phyloP scores from a whole-genome alignment of 2,329 filamentous ascomycete species.

The Sarocladium kiliense region DNA sequence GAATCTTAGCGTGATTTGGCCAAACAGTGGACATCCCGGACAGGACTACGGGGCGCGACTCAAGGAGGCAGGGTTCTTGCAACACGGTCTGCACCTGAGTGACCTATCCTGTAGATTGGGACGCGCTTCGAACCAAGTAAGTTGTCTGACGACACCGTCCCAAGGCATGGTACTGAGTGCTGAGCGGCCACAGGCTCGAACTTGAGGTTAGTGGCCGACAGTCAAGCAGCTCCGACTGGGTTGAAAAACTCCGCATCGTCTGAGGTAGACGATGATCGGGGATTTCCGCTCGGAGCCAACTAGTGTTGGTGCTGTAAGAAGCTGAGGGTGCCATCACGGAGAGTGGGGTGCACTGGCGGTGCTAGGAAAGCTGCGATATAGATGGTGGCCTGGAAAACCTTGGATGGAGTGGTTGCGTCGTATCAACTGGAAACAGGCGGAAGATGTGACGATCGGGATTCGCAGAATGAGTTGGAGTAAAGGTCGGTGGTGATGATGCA shows the following conservation, averaged over 20 bases:
- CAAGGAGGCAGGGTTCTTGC: too few species aligned
- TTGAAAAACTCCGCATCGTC: background rate
- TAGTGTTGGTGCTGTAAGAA: background rate
- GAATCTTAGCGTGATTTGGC: too few species aligned
- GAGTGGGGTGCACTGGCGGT: background rate
- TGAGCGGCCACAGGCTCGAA: too few species aligned
- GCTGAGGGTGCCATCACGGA: background rate
- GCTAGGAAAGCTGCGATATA: background rate
- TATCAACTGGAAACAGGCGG: too few species aligned
- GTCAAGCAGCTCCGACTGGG: background rate
- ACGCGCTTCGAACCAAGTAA: too few species aligned
- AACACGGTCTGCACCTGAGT: too few species aligned
- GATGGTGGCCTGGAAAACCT: background rate
- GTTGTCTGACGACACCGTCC: background rate
- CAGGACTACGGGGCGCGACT: too few species aligned
- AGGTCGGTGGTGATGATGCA: background rate
- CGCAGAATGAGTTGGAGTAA: too few species aligned
- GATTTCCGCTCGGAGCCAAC: background rate
- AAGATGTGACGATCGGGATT: too few species aligned
- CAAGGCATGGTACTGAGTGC: background rate
- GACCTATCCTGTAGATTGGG: too few species aligned
- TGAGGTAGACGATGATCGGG: background rate
- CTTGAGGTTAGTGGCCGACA: background rate
- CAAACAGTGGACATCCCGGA: too few species aligned
- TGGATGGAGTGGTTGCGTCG: background rate